Evolutionary conservation across 1,139 yeast genomes (phyloP).

Genomic region (Nakaseomyces sp.): DNA sequence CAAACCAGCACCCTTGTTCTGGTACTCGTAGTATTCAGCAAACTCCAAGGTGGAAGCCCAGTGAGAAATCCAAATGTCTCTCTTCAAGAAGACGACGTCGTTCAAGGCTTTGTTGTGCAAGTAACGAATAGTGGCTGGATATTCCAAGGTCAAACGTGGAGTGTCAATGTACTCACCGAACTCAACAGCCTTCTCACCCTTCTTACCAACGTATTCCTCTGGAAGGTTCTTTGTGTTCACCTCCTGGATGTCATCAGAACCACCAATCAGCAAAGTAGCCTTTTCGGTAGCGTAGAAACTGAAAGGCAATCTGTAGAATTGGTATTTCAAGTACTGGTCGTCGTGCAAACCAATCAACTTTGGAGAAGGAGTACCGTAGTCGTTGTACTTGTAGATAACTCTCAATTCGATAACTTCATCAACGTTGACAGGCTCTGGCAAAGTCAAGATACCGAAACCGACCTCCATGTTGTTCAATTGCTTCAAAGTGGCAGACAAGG

Average conservation of each 20-base stretch:
- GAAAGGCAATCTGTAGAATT: conserved; percentile 48
- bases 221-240: conserved; percentile 27
- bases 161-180: conserved; percentile 50
- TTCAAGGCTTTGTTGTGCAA: conserved; percentile 61
- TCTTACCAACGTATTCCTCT: conserved; percentile 15
- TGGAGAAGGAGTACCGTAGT: conserved; percentile 54
- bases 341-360: conserved; percentile 50
- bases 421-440: conserved; percentile 64
- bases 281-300: conserved; percentile 58
- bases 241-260: conserved; percentile 9
- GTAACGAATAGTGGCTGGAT: conserved; percentile 50
- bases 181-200: conserved; percentile 37
- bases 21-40: conserved; percentile 79
- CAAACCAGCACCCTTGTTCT: conserved; percentile 67
- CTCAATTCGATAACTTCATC: conserved; percentile 43
- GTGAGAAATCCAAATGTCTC: conserved; percentile 80
- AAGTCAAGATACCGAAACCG: conserved; percentile 40
- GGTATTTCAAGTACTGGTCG: conserved; percentile 50
- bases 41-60: conserved; percentile 56
- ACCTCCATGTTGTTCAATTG: conserved; percentile 21
- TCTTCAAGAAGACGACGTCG: conserved; percentile 48
- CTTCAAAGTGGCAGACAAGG: conserved; percentile 7
- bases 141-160: conserved; percentile 38
- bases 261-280: conserved; percentile 43
- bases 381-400: conserved; percentile 46